These are phyloP conservation scores for Friedmanniomyces simplex DNA, from an alignment of 495 filamentous ascomycete genomes.

Conservation along the genomic window DNA sequence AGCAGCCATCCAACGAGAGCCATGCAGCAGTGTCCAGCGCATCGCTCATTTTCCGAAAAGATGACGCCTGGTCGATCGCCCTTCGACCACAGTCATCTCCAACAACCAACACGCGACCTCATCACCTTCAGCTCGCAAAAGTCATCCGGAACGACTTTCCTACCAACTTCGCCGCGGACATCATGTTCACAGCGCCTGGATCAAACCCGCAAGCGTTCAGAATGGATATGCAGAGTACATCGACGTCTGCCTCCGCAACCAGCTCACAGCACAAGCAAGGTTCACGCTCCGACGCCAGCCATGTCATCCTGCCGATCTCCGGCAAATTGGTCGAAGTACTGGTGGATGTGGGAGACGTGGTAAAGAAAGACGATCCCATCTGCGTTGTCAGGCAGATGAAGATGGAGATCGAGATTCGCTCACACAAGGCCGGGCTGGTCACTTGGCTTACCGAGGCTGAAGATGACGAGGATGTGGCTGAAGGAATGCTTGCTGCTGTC, in stretches of 20 bases:
- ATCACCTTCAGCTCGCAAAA: slow-evolving; percentile 43
- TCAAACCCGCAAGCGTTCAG: slow-evolving; percentile 30
- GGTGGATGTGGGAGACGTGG: slow-evolving; percentile 43
- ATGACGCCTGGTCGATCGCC: slow-evolving; percentile 22
- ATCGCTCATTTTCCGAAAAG: slow-evolving; percentile 16
- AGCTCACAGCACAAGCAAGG: slow-evolving; percentile 43
- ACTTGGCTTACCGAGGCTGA: slow-evolving; percentile 48
- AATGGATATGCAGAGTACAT: slow-evolving; percentile 39
- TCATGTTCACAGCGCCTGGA: slow-evolving; percentile 42
- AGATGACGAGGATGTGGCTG: slow-evolving; percentile 50
- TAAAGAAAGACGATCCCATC: slow-evolving; percentile 45
- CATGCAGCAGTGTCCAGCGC: background rate
- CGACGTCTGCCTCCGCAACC: slow-evolving; percentile 39
- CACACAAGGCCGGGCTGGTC: slow-evolving; percentile 39
- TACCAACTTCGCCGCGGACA: slow-evolving; percentile 41
- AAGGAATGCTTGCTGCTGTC: slow-evolving; percentile 46
- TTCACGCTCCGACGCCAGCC: slow-evolving; percentile 40
- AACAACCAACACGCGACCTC: background rate
- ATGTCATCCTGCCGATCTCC: slow-evolving; percentile 48
- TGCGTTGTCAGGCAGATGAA: slow-evolving; percentile 59
- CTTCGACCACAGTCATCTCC: slow-evolving; percentile 2
- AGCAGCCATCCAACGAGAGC: slow-evolving; percentile 13
- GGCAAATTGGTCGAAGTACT: slow-evolving; percentile 50
- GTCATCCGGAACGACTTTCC: slow-evolving; percentile 52
- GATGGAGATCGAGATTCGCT: slow-evolving; percentile 53